Conservation (phyloP, 2,329 filamentous ascomycete genomes). For the Hawksworthiomyces lignivorus region DNA sequence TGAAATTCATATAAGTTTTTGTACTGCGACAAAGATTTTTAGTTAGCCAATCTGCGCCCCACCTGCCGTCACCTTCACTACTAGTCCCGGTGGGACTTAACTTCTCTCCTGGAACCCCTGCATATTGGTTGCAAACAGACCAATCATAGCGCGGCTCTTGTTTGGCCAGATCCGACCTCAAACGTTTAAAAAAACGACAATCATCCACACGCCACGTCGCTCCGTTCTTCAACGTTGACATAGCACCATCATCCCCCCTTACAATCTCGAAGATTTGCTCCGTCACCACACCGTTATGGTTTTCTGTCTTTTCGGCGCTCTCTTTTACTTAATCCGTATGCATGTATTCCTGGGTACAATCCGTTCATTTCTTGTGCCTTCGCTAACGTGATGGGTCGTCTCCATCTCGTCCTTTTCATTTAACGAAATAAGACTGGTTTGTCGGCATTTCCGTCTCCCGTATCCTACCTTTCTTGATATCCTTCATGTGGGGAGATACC, state of each 20-base stretch:
- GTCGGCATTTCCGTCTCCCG: constrained; percentile 3
- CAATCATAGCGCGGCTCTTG: constrained; percentile 6
- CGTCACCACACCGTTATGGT: too few species aligned
- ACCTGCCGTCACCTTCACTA: constrained; percentile 2
- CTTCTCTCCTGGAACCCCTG: constrained; percentile 17
- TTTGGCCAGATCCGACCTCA: constrained; percentile 5
- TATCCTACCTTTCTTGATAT: not conserved
- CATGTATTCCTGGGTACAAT: too few species aligned
- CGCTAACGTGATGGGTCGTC: too few species aligned
- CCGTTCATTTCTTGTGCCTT: too few species aligned
- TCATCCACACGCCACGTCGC: too few species aligned
- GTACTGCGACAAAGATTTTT: not conserved
- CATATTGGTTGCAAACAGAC: constrained; percentile 6
- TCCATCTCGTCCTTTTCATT: constrained; percentile 3
- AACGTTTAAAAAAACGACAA: too few species aligned
- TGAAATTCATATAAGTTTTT: not conserved
- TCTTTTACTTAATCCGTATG: too few species aligned
- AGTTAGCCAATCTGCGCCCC: constrained; percentile 2
- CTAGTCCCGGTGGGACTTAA: constrained; percentile 8
- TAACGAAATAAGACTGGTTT: constrained; percentile 3
- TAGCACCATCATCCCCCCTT: not conserved
- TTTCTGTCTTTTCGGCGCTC: too few species aligned
- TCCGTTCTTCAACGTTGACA: not conserved
- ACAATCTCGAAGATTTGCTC: too few species aligned
- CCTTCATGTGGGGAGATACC: too few species aligned